Base-by-base conservation (phyloP, 2,329 filamentous ascomycete species). In the Zopfia rhizophila region DNA sequence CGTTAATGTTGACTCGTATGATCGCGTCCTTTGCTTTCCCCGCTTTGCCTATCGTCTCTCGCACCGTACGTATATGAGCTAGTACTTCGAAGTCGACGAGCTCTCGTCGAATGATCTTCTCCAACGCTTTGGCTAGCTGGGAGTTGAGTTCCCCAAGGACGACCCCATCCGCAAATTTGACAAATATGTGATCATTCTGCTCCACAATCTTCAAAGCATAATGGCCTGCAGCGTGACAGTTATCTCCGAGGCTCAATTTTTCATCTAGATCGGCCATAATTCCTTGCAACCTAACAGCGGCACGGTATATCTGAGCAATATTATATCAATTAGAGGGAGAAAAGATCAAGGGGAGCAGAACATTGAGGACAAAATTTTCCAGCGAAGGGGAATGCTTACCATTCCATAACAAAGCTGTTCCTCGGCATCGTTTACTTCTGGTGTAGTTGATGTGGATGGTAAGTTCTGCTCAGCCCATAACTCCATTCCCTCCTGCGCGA, bases 21-120 rank as follows among this genome's bases (percentile, higher is more conserved):
- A 64, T 49, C 0, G 64, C 64, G 12, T 65, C 61, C 23, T 62
- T 59, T 4, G 51, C 58, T 24, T 60, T 63, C 0, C 28, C 52
- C 3, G 58, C 54, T 23, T 48, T 51, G 3, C 41, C 31, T 12
- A 68, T 61, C 0, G 55, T 61, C n/a, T 68, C 63, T 13, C 56
- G 49, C 10, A 60, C 55, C 2, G 49, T 35, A 32, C 19, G 38
- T 2, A 51, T 48, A 3, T 57, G 58, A 12, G 50, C 56, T 8
- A 65, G 58, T 2, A 61, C 61, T 38, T 66, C 63, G 8, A 59
- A 56, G 3, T 60, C 50, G 7, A 66, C 33, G 8, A 27, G 18
- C 16, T 32, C 50, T 23, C 56, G 49, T 16, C 58, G 51, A 2
- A 31, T 14, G n/a, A 66, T 50, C 8, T 27, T 47, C 7, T 37